phyloP scores from a whole-genome alignment of 768 basidiomycete species.

The Tylopilus felleus region DNA sequence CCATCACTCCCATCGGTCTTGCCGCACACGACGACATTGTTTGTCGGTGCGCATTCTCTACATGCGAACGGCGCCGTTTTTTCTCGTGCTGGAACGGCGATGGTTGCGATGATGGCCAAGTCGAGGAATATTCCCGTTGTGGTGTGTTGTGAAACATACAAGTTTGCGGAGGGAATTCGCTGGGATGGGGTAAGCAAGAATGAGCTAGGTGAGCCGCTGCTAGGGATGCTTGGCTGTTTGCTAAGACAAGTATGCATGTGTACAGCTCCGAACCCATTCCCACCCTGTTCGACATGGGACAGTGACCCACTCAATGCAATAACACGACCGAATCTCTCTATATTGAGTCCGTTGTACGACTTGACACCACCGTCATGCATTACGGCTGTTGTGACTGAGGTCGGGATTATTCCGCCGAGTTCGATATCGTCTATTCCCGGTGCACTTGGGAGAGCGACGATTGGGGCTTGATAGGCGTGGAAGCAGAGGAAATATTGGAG shows the following conservation, averaged over 20 bases:
- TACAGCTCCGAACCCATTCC: slow-evolving; percentile 30
- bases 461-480: slow-evolving; percentile 19
- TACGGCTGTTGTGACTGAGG: slow-evolving; percentile 96
- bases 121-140: slow-evolving; percentile 87
- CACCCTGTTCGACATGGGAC: slow-evolving; percentile 11
- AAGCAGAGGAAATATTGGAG: neutral
- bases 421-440: slow-evolving; percentile 83
- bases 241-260: slow-evolving; percentile 2
- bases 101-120: slow-evolving; percentile 96
- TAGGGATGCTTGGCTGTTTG: neutral
- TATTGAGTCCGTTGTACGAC: slow-evolving; percentile 89
- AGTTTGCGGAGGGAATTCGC: slow-evolving; percentile 90
- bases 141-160: slow-evolving; percentile 98
- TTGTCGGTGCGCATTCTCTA: slow-evolving; percentile 91
- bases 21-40: slow-evolving; percentile 75
- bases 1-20: slow-evolving; percentile 80
- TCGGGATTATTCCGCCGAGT: slow-evolving; percentile 90
- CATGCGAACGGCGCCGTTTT: slow-evolving; percentile 94
- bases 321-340: slow-evolving; percentile 56
- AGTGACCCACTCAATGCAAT: slow-evolving; percentile 23
- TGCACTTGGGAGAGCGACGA: slow-evolving; percentile 42
- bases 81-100: slow-evolving; percentile 90
- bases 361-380: slow-evolving; percentile 89
- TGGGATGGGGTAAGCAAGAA: slow-evolving; percentile 95
- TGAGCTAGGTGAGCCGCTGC: slow-evolving; percentile 68